Conservation (phyloP, 2,329 filamentous ascomycete species). For the Capronia coronata region DNA sequence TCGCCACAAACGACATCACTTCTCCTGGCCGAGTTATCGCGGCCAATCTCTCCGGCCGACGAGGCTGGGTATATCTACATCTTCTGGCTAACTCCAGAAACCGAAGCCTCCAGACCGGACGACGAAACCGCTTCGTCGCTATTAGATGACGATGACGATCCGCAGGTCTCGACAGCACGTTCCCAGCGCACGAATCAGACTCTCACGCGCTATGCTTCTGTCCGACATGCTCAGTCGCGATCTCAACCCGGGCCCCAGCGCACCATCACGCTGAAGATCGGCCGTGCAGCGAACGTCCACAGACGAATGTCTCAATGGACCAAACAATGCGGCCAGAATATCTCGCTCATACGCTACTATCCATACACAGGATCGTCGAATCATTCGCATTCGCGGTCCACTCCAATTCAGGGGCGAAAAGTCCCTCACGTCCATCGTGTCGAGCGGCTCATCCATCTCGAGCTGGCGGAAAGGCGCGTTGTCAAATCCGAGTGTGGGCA, state of each 20-base stretch:
- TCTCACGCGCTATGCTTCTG: conserved; percentile 33
- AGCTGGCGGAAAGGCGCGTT: conserved; percentile 58
- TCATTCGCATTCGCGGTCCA: conserved; percentile 1
- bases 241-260: conserved; percentile 38
- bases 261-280: conserved; percentile 62
- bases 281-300: conserved; percentile 73
- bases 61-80: conserved; percentile 96
- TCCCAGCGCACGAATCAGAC: conserved; percentile 32
- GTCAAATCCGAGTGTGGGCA: conserved; percentile 57
- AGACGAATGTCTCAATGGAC: conserved; percentile 88
- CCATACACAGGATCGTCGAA: conserved; percentile 56
- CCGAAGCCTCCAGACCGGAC: conserved; percentile 49
- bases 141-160: conserved; percentile 36
- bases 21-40: conserved; percentile 70
- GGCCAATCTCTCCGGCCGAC: conserved; percentile 64
- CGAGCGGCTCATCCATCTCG: conserved; percentile 83
- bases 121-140: conserved; percentile 56
- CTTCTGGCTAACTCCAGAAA: conserved; percentile 82
- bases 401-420: conserved; percentile 46
- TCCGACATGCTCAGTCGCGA: conserved; percentile 9
- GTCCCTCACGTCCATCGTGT: conserved; percentile 82
- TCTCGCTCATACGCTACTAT: conserved; percentile 86
- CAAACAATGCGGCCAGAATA: conserved; percentile 81
- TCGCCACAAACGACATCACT: conserved; percentile 62
- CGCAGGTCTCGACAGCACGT: conserved; percentile 23